Evolutionary conservation across 768 basidiomycete genomes (phyloP).

Genomic region (Boletales sp.): DNA sequence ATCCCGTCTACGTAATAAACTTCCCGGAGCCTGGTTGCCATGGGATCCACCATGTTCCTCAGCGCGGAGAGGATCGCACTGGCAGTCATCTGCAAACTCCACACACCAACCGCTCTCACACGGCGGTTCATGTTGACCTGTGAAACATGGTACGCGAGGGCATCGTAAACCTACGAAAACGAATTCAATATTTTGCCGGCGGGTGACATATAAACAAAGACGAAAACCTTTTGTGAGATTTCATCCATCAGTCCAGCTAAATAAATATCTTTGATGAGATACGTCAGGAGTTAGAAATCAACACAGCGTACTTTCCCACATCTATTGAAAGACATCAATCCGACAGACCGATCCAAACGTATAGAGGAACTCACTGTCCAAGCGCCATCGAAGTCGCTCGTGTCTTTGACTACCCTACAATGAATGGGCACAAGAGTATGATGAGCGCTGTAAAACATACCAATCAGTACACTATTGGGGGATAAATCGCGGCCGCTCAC

Average conservation of each 20-base stretch:
- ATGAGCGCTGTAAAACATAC: constrained; percentile 61
- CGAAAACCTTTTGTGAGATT: constrained; percentile 73
- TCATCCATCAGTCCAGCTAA: constrained; percentile 91
- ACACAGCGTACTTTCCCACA: constrained; percentile 81
- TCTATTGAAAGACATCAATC: constrained; percentile 40
- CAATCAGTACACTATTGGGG: neutral
- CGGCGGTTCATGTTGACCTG: constrained; percentile 87
- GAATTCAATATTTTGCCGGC: neutral
- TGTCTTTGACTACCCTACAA: constrained; percentile 79
- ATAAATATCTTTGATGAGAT: constrained; percentile 12
- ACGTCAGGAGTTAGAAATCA: neutral
- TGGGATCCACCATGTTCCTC: constrained; percentile 71
- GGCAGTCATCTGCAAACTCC: constrained; percentile 94
- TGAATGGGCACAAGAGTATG: constrained; percentile 92
- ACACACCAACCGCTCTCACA: constrained; percentile 85
- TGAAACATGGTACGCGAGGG: constrained; percentile 91
- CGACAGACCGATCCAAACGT: neutral
- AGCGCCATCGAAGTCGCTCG: constrained; percentile 89
- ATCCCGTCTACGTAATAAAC: constrained; percentile 29
- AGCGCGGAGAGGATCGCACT: constrained; percentile 80
- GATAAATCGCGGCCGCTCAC: constrained; percentile 42
- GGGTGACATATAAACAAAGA: neutral
- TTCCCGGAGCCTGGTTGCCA: constrained; percentile 28
- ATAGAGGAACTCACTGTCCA: constrained; percentile 73
- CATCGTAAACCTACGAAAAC: constrained; percentile 71